Evolutionary conservation across 2,329 filamentous ascomycete species (phyloP), one percentile per base, ranked within the genome.

Genomic region (Alternaria atra): DNA sequence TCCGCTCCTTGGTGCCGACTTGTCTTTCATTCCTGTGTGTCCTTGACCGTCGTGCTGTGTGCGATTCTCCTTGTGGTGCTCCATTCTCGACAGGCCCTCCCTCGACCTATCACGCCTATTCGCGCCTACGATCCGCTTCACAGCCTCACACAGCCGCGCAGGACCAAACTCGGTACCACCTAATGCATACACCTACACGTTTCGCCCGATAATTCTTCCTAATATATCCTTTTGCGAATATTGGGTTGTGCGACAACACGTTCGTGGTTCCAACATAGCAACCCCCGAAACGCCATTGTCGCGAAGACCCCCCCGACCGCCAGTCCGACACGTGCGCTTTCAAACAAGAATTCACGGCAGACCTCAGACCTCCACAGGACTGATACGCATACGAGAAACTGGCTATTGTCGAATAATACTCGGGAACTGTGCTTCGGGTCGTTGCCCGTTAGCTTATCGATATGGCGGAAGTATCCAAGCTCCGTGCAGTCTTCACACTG

Each of bases 391-490:
- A 34, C 51, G 50, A 32, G 15, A 54, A 37, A 37, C 63, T 68
- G 69, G 64, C 60, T 37, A 7, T 44, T 39, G n/a, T 37, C 32
- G 59, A 60, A 40, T 64, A 65, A 52, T 40, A 48, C 15, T 39
- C 40, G 30, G 29, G 17, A 53, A 52, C 40, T 42, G 61, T 58
- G 47, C 64, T 61, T 65, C 68, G 63, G 65, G 66, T 63, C 52
- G 35, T 50, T 48, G 63, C 68, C 65, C 65, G 40, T 29, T 57
- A 39, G 53, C 61, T 35, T 37, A 32, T 55, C 66, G 58, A 51
- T 66, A 80, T 80, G 79, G 75, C 75, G 25, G 77, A 80, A 51
- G 58, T 62, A 39, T 73, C 73, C 29, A 73, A 72, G 61, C 53
- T 71, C 34, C 68, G 72, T 40, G 71, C 75, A 44, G 73, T 78